Conservation (phyloP, 1,139 yeast species). For the Debaryomycetaceae sp. region DNA sequence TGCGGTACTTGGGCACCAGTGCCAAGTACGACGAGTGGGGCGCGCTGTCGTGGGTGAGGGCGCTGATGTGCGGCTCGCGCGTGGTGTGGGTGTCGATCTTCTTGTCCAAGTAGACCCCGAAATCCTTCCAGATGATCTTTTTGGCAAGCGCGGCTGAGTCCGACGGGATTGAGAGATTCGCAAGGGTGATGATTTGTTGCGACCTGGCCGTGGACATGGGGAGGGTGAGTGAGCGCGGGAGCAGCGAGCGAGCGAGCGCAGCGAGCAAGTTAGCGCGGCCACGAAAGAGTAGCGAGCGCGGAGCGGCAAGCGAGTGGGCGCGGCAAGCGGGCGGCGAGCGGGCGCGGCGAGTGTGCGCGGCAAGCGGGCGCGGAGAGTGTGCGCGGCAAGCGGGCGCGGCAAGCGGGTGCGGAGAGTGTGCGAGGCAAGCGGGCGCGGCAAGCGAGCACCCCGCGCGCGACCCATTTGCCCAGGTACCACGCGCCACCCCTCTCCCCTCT, state of each 20-base stretch:
- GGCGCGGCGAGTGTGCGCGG: no score
- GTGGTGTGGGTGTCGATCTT: conserved; percentile 28
- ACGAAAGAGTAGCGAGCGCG: no score
- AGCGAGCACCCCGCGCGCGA: no score
- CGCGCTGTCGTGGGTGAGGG: conserved; percentile 14
- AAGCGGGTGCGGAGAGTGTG: no score
- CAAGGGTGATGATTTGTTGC: conserved; percentile 28
- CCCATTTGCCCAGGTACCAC: no score
- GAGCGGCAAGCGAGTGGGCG: no score
- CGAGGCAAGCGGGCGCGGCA: no score
- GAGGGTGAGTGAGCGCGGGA: conserved; percentile 2
- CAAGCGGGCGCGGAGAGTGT: no score
- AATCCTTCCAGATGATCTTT: conserved; percentile 52
- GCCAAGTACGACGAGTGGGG: conserved; percentile 37
- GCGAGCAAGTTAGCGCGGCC: no score
- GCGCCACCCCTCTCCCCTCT: no score
- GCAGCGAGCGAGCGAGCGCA: conserved; percentile 5
- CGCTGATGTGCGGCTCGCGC: conserved; percentile 9
- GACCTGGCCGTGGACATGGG: conserved; percentile 26
- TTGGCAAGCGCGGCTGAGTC: conserved; percentile 17
- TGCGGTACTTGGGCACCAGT: conserved; percentile 49
- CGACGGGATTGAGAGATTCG: conserved; percentile 22
- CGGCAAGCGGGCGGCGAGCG: no score
- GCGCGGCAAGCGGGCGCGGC: no score
- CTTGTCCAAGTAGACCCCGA: conserved; percentile 55